Conservation (phyloP, 1,284 basidiomycete species). For the Austroboletus niveus region DNA sequence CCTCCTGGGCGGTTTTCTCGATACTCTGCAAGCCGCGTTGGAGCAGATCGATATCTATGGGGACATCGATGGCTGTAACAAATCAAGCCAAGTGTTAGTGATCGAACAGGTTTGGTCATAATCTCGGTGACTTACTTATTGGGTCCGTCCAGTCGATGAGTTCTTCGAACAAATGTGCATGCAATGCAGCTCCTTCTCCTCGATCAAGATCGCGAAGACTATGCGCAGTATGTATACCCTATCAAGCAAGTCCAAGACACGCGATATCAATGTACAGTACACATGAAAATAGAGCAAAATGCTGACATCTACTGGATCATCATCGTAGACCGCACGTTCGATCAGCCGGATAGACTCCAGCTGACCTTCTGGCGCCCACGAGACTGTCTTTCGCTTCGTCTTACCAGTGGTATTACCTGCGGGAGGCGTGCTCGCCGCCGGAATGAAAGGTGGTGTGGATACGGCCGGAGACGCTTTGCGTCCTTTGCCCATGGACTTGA, state of each 20-base stretch:
- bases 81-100: constrained; percentile 13
- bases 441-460: constrained; percentile 37
- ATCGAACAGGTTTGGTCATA: constrained; percentile 13
- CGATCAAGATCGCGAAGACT: constrained; percentile 79
- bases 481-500: constrained; percentile 67
- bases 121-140: constrained; percentile 47
- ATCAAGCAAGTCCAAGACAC: constrained; percentile 37
- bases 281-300: constrained; percentile 38
- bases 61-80: constrained; percentile 58
- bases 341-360: constrained; percentile 74
- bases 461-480: constrained; percentile 53
- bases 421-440: constrained; percentile 34
- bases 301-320: constrained; percentile 80
- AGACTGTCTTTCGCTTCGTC: constrained; percentile 68
- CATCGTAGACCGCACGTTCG: constrained; percentile 81
- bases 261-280: constrained; percentile 57
- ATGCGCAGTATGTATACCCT: constrained; percentile 66
- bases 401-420: constrained; percentile 43
- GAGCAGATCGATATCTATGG: constrained; percentile 48
- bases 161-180: constrained; percentile 78
- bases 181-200: constrained; percentile 78
- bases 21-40: constrained; percentile 62
- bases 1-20: constrained; percentile 66
- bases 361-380: constrained; percentile 69
- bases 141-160: constrained; percentile 80